A percentile compares a stretch with the other conserved stretches of the same genome.
phyloP scores from a whole-genome alignment of 148 eudicot genomes.

The Rhododendron griersonianum region DNA sequence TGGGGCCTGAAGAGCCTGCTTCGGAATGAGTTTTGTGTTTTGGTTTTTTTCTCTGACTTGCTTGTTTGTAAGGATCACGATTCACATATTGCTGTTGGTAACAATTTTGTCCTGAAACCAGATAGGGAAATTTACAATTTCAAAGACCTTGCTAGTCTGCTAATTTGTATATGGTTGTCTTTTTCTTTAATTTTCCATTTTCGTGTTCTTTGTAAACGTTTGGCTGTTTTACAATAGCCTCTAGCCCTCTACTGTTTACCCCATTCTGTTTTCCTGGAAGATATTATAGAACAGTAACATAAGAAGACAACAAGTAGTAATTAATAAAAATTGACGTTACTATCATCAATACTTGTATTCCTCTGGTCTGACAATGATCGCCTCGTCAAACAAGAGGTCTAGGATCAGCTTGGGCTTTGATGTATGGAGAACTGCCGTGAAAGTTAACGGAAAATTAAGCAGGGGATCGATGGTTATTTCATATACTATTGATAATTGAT shows the following conservation, averaged over 20 bases:
- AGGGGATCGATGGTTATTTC: not conserved
- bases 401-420: not conserved
- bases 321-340: not conserved
- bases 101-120: not conserved
- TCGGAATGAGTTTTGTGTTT: not conserved
- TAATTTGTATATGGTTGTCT: not conserved
- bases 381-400: not conserved
- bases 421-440: not conserved
- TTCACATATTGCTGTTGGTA: not conserved
- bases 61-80: too few species aligned
- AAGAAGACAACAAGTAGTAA: not conserved
- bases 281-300: not conserved
- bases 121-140: not conserved
- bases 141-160: not conserved
- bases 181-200: not conserved
- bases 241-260: not conserved
- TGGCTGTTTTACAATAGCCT: not conserved
- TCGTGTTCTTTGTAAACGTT: not conserved
- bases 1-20: not conserved
- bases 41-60: not conserved
- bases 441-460: not conserved
- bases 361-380: not conserved
- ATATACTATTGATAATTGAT: not conserved
- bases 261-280: not conserved
- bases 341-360: not conserved